phyloP scores from a whole-genome alignment of 1,284 basidiomycete genomes.

The Ganoderma sp. region DNA sequence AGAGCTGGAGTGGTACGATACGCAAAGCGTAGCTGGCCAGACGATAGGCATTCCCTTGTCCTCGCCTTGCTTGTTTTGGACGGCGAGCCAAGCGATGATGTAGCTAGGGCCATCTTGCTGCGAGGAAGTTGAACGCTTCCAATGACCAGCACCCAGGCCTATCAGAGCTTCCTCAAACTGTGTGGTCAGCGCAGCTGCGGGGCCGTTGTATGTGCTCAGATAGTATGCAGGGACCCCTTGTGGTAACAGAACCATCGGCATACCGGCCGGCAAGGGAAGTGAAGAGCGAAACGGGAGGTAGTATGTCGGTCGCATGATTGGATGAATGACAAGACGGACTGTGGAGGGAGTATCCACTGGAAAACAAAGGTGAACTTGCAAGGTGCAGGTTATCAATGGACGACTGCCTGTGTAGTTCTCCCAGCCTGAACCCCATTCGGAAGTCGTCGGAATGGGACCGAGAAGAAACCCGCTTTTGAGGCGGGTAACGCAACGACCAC shows the following conservation, averaged over 20 bases:
- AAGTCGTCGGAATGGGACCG: slow-evolving; percentile 47
- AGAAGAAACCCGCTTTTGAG: slow-evolving; percentile 67
- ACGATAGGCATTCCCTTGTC: slow-evolving; percentile 77
- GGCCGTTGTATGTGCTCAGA: slow-evolving; percentile 66
- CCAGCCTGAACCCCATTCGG: slow-evolving; percentile 70
- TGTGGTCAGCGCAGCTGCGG: slow-evolving; percentile 60
- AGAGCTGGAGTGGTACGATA: slow-evolving; percentile 53
- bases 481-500: slow-evolving; percentile 45
- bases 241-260: slow-evolving; percentile 70
- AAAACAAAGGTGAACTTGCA: slow-evolving; percentile 59
- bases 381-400: slow-evolving; percentile 62
- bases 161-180: slow-evolving; percentile 66
- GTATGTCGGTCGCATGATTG: slow-evolving; percentile 59
- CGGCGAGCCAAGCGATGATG: slow-evolving; percentile 72
- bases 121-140: slow-evolving; percentile 42
- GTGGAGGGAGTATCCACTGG: slow-evolving; percentile 19
- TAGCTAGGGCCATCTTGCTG: slow-evolving; percentile 45
- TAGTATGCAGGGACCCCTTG: slow-evolving; percentile 76
- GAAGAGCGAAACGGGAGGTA: slow-evolving; percentile 50
- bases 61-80: slow-evolving; percentile 77
- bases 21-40: slow-evolving; percentile 67
- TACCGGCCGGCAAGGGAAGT: slow-evolving; percentile 57
- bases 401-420: slow-evolving; percentile 55
- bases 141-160: slow-evolving; percentile 63
- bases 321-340: slow-evolving; percentile 63